Evolutionary conservation across 2,329 filamentous ascomycete species (phyloP).

Genomic region (Zopfia rhizophila): DNA sequence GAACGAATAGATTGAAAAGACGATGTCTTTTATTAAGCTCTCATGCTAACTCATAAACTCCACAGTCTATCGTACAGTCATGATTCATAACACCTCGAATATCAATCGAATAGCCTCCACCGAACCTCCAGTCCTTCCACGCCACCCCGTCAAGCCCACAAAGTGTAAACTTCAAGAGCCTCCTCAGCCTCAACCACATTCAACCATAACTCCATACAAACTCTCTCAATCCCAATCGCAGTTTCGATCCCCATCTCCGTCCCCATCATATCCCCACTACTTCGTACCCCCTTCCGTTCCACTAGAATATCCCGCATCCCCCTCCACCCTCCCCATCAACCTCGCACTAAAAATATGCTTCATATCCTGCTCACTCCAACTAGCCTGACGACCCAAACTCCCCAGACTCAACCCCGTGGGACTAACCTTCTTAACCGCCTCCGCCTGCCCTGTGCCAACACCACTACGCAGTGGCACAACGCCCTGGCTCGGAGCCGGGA

Average conservation of each 20-base stretch:
- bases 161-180: background rate
- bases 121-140: too few relatives aligned
- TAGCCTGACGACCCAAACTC: constrained; percentile 40
- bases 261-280: background rate
- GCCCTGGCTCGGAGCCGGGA: constrained; percentile 43
- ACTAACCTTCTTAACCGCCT: constrained; percentile 41
- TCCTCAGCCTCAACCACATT: background rate
- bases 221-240: background rate
- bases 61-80: too few relatives aligned
- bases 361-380: constrained; percentile 48
- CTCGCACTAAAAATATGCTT: constrained; percentile 42
- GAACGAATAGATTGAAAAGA: too few relatives aligned
- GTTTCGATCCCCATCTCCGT: background rate
- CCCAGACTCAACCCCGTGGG: constrained; percentile 44
- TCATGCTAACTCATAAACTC: too few relatives aligned
- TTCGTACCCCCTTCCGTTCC: constrained; percentile 22
- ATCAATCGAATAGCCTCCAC: too few relatives aligned
- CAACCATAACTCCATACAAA: background rate
- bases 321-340: constrained; percentile 35
- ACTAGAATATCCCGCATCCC: constrained; percentile 39
- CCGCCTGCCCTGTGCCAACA: constrained; percentile 33
- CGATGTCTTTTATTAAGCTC: too few relatives aligned
- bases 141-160: too few relatives aligned
- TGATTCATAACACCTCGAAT: too few relatives aligned
- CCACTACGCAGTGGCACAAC: constrained; percentile 46